Base-by-base conservation (phyloP, 2,329 filamentous ascomycete genomes). In the Ploettnerulaceae sp. region DNA sequence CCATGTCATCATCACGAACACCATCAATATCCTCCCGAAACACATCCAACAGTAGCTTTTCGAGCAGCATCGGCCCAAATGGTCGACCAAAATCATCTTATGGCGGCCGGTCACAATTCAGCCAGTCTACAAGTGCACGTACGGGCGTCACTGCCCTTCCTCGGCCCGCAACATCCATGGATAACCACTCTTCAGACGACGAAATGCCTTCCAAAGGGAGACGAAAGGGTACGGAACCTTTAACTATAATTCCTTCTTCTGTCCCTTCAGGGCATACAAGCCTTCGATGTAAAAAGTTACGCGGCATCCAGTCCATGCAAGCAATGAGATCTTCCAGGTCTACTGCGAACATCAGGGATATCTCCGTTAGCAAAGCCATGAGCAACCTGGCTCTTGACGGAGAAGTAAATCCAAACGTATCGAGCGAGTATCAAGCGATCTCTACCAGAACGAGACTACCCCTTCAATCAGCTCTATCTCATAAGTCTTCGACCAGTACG, bases 31-130 rank as follows among this genome's bases (percentile, higher is more conserved):
- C 68, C 25, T 69, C 72, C 51, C 67, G 68, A 59, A 65, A 67
- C 57, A 66, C 64, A 37, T 67, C 69, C 38, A 67, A 69, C 43
- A 72, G 67, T 52, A 71, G 69, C 51, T 80, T 81, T 52, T 71
- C 76, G 11, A 76, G 72, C 51, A 83, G 77, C 57, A 64, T 80
- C 21, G 79, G 81, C 1, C 71, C 74, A 9, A 72, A 70, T 33
- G 56, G 64, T 14, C 74, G 79, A 53, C 69, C 75, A 11, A 65
- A 68, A 5, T 64, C 69, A 14, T 55, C 66, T 4, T 58, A 67
- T 49, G 66, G 61, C 26, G 56, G 45, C 61, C 49, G 71, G 63
- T 74, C 76, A 3, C 71, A 77, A 51, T 70, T 66, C 36, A 67
- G 60, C 53, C 73, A 74, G 51, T 66, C 73, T 33, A 67, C 71